Percentiles rank a stretch among this genome's conserved stretches.
These are phyloP conservation scores for Candida tropicalis DNA, from an alignment of 1,139 yeast genomes.

Conservation along the genomic window DNA sequence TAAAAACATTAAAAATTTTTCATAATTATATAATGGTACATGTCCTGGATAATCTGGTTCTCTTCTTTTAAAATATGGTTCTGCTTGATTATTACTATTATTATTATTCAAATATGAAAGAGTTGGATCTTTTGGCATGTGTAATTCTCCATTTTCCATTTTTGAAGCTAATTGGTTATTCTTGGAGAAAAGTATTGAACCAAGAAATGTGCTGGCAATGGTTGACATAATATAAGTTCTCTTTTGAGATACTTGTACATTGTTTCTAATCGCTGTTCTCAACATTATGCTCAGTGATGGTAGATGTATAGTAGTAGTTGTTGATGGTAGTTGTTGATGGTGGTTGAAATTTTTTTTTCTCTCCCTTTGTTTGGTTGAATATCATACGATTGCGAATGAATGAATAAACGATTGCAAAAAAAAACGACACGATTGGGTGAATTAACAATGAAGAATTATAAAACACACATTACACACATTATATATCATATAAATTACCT, in stretches of 20 bases:
- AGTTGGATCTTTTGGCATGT: conserved; percentile 39
- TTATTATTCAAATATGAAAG: conserved; percentile 23
- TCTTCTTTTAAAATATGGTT: conserved; percentile 39
- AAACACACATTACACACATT: conserved; percentile 14
- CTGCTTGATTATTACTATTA: conserved; percentile 19
- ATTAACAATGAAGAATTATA: too few relatives aligned
- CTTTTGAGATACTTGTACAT: conserved; percentile 1
- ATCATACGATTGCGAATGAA: not conserved
- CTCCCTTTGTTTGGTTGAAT: not conserved
- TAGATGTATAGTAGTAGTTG: not conserved
- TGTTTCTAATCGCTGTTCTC: not conserved
- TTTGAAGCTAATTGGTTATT: conserved; percentile 57
- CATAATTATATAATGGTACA: conserved; percentile 69
- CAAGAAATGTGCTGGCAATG: conserved; percentile 22
- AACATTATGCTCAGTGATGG: not conserved
- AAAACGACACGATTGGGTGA: too few relatives aligned
- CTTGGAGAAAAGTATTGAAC: conserved; percentile 44
- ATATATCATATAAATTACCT: conserved; percentile 33
- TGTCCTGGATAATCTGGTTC: conserved; percentile 73
- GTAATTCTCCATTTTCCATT: conserved; percentile 59
- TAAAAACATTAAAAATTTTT: conserved; percentile 62
- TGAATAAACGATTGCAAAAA: not conserved
- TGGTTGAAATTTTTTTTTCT: not conserved
- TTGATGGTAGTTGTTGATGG: not conserved
- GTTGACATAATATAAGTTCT: conserved; percentile 12